Percentiles rank a stretch among this genome's conserved stretches.
These are phyloP conservation scores for Mucor plumbeus DNA, from an alignment of 371 early-diverging fungal genomes.

Conservation along the genomic window DNA sequence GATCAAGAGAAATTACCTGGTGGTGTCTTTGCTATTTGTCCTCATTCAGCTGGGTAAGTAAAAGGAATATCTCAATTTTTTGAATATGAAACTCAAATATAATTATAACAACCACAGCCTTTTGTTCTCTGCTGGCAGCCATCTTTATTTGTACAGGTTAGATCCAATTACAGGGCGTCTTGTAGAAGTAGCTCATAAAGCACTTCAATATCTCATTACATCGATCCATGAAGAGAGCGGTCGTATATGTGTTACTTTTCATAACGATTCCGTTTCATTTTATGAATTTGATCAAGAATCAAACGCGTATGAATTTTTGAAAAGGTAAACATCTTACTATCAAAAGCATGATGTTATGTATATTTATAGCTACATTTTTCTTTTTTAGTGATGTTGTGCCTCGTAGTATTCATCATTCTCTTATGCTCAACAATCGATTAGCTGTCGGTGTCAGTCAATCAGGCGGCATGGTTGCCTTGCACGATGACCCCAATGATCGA, in stretches of 20 bases:
- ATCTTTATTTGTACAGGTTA: slow-evolving; percentile 39
- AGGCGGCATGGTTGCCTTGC: slow-evolving; percentile 41
- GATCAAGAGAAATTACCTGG: slow-evolving; percentile 39
- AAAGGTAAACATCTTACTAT: slow-evolving; percentile 30
- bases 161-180: slow-evolving; percentile 37
- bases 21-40: slow-evolving; percentile 47
- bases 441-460: slow-evolving; percentile 35
- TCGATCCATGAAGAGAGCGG: slow-evolving; percentile 37
- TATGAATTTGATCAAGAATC: slow-evolving; percentile 31
- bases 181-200: slow-evolving; percentile 33
- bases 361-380: background rate
- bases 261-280: slow-evolving; percentile 42
- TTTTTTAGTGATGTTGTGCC: slow-evolving; percentile 35
- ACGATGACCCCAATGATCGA: slow-evolving; percentile 32
- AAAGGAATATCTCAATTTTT: too few relatives aligned
- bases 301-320: slow-evolving; percentile 29
- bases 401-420: slow-evolving; percentile 35
- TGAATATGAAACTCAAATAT: too few relatives aligned
- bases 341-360: background rate
- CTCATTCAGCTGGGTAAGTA: slow-evolving; percentile 48
- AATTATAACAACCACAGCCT: slow-evolving; percentile 22
- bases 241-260: slow-evolving; percentile 44
- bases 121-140: slow-evolving; percentile 42
- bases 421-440: slow-evolving; percentile 27
- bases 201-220: slow-evolving; percentile 38